Conservation (phyloP, 2,329 filamentous ascomycete species). For the Alternaria triticimaculans region DNA sequence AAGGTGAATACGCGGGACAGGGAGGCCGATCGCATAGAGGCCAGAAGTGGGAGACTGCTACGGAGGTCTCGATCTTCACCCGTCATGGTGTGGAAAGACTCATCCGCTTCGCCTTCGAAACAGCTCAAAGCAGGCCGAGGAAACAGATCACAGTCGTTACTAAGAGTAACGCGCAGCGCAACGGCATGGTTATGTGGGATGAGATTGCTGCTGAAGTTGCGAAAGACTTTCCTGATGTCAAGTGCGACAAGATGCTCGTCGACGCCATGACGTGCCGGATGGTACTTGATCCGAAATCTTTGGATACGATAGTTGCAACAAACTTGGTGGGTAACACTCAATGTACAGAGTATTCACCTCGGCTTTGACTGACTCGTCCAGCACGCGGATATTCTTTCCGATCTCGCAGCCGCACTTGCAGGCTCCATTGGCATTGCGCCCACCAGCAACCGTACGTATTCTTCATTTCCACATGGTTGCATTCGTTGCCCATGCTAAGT, state of each 20-base stretch:
- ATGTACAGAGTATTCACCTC: not conserved
- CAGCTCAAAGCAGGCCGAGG: constrained; percentile 61
- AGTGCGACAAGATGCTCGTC: constrained; percentile 70
- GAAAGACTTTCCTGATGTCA: constrained; percentile 66
- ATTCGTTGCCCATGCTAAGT: not conserved
- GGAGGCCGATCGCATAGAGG: constrained; percentile 67
- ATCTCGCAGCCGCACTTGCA: constrained; percentile 72
- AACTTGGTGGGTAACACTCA: constrained; percentile 54
- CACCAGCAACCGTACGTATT: constrained; percentile 62
- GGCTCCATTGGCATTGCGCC: constrained; percentile 76
- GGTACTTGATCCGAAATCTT: constrained; percentile 64
- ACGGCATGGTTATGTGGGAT: constrained; percentile 74
- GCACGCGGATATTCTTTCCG: constrained; percentile 71
- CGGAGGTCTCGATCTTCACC: constrained; percentile 70
- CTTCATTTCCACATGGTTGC: too few relatives aligned
- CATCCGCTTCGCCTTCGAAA: constrained; percentile 69
- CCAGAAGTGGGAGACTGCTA: constrained; percentile 65
- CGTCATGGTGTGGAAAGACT: constrained; percentile 65
- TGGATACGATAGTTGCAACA: constrained; percentile 70
- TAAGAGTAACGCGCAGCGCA: constrained; percentile 70
- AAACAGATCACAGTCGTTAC: constrained; percentile 69
- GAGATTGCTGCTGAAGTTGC: constrained; percentile 64
- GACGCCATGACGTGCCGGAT: constrained; percentile 72
- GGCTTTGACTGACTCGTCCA: constrained; percentile 9
- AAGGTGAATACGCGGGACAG: constrained; percentile 71